phyloP scores from a whole-genome alignment of 1,139 yeast genomes.

The Arxiozyma telluris region DNA sequence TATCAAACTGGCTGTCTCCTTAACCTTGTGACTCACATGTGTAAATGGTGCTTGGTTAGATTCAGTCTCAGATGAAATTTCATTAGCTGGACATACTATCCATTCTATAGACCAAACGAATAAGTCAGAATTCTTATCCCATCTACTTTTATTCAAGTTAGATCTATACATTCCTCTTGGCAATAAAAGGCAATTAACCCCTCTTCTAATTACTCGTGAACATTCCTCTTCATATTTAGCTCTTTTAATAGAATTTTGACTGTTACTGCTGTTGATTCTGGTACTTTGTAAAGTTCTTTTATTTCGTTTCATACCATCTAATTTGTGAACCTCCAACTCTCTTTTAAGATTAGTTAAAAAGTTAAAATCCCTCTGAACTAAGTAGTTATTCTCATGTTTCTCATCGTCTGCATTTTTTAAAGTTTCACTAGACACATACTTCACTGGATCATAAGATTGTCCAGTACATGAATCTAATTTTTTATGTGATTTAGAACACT shows the following conservation, averaged over 20 bases:
- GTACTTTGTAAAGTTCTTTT: constrained; percentile 24
- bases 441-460: constrained; percentile 44
- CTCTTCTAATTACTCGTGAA: constrained; percentile 35
- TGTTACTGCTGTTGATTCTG: constrained; percentile 9
- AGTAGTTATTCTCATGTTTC: constrained; percentile 31
- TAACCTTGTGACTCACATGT: constrained; percentile 41
- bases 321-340: constrained; percentile 41
- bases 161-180: constrained; percentile 78
- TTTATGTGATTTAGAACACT: constrained; percentile 68
- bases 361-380: constrained; percentile 77
- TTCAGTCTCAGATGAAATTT: constrained; percentile 6
- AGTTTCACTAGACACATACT: constrained; percentile 37
- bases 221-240: constrained; percentile 17
- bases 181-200: constrained; percentile 43
- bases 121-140: constrained; percentile 54
- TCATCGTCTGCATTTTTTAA: constrained; percentile 33
- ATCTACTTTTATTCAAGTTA: constrained; percentile 56
- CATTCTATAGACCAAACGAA: constrained; percentile 81
- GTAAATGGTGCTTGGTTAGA: constrained; percentile 11
- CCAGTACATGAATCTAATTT: constrained; percentile 58
- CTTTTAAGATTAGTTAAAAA: constrained; percentile 59
- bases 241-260: constrained; percentile 25
- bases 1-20: constrained; percentile 25
- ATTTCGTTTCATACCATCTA: constrained; percentile 36
- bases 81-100: constrained; percentile 35